These are phyloP conservation scores for Acidiella bohemica DNA, from an alignment of 495 filamentous ascomycete genomes.

Conservation along the genomic window DNA sequence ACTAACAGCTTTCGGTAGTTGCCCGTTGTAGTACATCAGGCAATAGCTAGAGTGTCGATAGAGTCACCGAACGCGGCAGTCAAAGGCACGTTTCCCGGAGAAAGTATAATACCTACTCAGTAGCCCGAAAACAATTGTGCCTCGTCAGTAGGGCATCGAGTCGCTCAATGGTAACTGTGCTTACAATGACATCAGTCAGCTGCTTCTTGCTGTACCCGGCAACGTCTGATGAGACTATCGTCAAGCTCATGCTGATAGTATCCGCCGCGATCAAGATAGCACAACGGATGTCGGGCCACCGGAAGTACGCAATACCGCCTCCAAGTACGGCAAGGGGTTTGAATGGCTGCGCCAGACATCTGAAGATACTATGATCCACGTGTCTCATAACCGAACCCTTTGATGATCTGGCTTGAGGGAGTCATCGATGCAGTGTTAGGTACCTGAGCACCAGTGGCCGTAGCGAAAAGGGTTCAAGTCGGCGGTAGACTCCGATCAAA, in stretches of 20 bases:
- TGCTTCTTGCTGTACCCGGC: constrained; percentile 46
- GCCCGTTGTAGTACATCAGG: no score
- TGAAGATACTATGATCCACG: constrained; percentile 12
- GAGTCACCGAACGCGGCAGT: no score
- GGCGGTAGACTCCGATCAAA: no score
- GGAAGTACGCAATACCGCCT: constrained; percentile 28
- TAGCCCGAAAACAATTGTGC: constrained; percentile 40
- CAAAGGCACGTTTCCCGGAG: no score
- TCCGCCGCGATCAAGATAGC: constrained; percentile 31
- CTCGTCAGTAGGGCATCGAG: no score
- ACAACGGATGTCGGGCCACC: constrained; percentile 31
- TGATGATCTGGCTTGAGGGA: constrained; percentile 17
- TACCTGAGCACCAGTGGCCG: constrained; percentile 7
- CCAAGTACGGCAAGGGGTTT: constrained; percentile 9
- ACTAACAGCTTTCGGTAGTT: no score
- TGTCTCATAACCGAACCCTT: constrained; percentile 9
- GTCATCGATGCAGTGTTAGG: constrained; percentile 9
- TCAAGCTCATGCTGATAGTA: constrained; percentile 31
- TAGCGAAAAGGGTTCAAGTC: constrained; percentile 21
- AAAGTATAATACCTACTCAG: constrained; percentile 34
- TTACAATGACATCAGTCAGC: constrained; percentile 33
- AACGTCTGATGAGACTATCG: constrained; percentile 31
- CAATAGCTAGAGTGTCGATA: no score
- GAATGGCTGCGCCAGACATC: constrained; percentile 12
- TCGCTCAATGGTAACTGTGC: no score